A percentile compares a stretch with the other conserved stretches of the same genome.
Conservation (phyloP, 768 basidiomycete species). For the Trametes cinnabarina region DNA sequence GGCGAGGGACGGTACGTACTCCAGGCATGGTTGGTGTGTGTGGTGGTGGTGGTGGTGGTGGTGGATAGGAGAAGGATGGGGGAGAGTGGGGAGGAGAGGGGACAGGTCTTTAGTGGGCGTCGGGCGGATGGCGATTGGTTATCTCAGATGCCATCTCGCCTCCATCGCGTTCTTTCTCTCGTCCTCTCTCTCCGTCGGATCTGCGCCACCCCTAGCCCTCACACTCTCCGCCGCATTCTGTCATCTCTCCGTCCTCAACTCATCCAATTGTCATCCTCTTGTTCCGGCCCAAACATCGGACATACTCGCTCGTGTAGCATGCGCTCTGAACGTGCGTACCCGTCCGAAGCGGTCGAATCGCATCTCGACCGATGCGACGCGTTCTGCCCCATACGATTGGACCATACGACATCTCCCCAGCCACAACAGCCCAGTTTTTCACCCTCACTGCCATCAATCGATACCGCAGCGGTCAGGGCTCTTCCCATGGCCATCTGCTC, state of each 20-base stretch:
- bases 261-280: not conserved
- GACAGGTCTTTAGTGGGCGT: slow-evolving; percentile 8
- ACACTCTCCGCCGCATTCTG: not conserved
- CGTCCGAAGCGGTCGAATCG: not conserved
- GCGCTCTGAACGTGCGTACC: not conserved
- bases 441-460: slow-evolving; percentile 1
- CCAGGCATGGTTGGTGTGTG: slow-evolving; percentile 10
- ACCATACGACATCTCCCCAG: not conserved
- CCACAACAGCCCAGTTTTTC: not conserved
- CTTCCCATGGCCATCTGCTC: not conserved
- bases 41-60: not conserved
- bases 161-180: not conserved
- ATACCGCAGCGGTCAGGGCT: not conserved
- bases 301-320: too few relatives aligned
- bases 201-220: too few relatives aligned
- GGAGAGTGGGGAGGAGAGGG: not conserved
- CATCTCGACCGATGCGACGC: not conserved
- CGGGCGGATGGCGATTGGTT: slow-evolving; percentile 11
- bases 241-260: not conserved
- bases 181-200: not conserved
- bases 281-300: too few relatives aligned
- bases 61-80: slow-evolving; percentile 15
- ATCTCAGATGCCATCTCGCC: slow-evolving; percentile 10
- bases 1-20: slow-evolving; percentile 5
- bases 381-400: not conserved